A percentile compares a stretch with the other conserved stretches of the same genome.
Conservation (phyloP, 805 yeast species). For the Maudiozyma pseudohumilis region DNA sequence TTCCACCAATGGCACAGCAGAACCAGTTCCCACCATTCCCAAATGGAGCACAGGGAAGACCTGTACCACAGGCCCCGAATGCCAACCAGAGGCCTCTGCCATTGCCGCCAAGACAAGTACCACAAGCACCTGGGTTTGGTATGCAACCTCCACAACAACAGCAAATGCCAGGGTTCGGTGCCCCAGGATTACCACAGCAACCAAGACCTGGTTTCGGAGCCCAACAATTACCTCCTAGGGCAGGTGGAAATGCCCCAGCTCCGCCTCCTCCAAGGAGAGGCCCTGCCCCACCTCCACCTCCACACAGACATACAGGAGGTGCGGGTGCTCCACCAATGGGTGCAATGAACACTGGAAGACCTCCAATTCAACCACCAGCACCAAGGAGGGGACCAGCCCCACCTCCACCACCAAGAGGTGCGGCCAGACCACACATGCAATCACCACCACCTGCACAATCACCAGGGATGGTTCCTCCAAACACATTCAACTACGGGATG, state of each 20-base stretch:
- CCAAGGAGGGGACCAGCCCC: slow-evolving; percentile 16
- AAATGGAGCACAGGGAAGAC: slow-evolving; percentile 6
- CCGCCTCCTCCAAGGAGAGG: slow-evolving; percentile 27
- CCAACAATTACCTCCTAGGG: slow-evolving; percentile 2
- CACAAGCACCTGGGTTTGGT: slow-evolving; percentile 10
- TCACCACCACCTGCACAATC: background rate
- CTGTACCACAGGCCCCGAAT: slow-evolving; percentile 14
- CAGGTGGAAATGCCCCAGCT: slow-evolving; percentile 11
- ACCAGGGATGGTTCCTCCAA: slow-evolving; percentile 1
- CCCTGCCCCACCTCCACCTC: slow-evolving; percentile 26
- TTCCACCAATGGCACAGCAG: slow-evolving; percentile 6
- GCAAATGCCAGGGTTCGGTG: slow-evolving; percentile 12
- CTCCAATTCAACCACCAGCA: slow-evolving; percentile 13
- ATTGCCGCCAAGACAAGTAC: slow-evolving; percentile 15
- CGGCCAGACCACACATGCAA: background rate
- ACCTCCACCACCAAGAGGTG: slow-evolving; percentile 9
- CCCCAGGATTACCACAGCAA: slow-evolving; percentile 9
- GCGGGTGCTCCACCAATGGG: background rate
- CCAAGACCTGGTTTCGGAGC: slow-evolving; percentile 12
- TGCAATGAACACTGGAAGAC: slow-evolving; percentile 10
- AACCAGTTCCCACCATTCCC: slow-evolving; percentile 6
- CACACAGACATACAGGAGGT: slow-evolving; percentile 9
- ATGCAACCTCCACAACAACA: slow-evolving; percentile 15
- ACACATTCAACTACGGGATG: background rate
- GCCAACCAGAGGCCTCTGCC: background rate